Conservation (phyloP, 2,329 filamentous ascomycete genomes). For the Aaosphaeria pasadenensis region DNA sequence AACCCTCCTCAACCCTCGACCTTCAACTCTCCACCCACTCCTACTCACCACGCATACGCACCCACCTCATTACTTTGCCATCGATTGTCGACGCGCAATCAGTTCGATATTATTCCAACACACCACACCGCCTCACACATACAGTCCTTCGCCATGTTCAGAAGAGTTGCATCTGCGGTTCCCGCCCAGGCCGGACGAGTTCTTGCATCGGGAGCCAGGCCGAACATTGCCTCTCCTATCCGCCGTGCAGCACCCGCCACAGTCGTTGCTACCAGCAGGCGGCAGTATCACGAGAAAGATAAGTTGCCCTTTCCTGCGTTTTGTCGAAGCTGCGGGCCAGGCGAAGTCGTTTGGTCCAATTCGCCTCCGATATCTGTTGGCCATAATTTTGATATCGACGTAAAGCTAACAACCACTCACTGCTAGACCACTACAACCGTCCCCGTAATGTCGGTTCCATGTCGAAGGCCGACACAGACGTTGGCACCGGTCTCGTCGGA, state of each 20-base stretch:
- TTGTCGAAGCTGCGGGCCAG: no score
- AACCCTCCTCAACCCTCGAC: conserved; percentile 11
- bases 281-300: conserved; percentile 67
- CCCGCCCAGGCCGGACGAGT: conserved; percentile 53
- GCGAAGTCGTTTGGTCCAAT: no score
- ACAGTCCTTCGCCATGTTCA: conserved; percentile 50
- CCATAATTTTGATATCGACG: conserved; percentile 4
- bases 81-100: conserved; percentile 5
- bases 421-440: conserved; percentile 77
- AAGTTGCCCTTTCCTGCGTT: conserved; percentile 32
- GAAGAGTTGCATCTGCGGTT: conserved; percentile 52
- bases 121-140: conserved; percentile 4
- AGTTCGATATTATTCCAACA: conserved; percentile 1
- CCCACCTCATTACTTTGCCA: conserved; percentile 8
- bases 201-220: conserved; percentile 48
- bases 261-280: conserved; percentile 37
- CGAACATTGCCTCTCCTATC: conserved; percentile 47
- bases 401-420: conserved; percentile 44
- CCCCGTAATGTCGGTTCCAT: conserved; percentile 78
- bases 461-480: conserved; percentile 74
- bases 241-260: conserved; percentile 43
- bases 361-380: neutral
- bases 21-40: neutral
- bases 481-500: conserved; percentile 87
- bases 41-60: conserved; percentile 1